Base-by-base conservation (phyloP, 2,329 filamentous ascomycete genomes). In the Talaromyces verruculosus region DNA sequence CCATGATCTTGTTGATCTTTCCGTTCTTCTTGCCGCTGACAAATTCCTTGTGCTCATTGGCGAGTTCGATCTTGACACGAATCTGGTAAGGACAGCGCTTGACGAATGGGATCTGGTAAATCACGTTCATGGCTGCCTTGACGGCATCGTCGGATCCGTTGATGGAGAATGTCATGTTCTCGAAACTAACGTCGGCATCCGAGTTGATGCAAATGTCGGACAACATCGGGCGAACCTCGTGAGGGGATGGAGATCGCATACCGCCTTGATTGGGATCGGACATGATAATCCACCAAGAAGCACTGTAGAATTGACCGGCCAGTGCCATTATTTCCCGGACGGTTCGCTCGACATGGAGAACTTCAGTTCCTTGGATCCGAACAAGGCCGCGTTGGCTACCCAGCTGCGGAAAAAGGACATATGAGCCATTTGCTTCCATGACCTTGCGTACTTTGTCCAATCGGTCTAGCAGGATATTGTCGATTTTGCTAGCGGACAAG, bases 1-100 rank as follows among this genome's bases (percentile, higher is more conserved):
- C 95, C 95, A 99, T 99, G 74, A 99, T 99, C 84, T 99, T 99
- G 85, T 99, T 99, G 80, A 99, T 99, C 83, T 99, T 99, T 79
- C 95, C 95, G 73, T 99, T 99, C 84, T 99, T 99, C 85, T 99
- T 99, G 72, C 95, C 95, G 72, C 93, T 97, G 65, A 99, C 95
- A 76, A 99, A 99, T 76, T 99, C 95, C 80, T 99, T 99, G 83
- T 99, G 95, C 81, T 99, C 95, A 75, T 98, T 98, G 74, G 95
- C 95, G 65, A 99, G 89, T 82, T 99, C 95, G 69, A 99, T 96
- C 84, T 98, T 98, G 75, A 99, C 94, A 65, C 93, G 89, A 76
- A 99, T 96, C 76, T 96, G 93, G 74, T 96, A 96, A 71, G 92
- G 91, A 49, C 91, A 88, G 72, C 93, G 90, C 70, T 90, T 89